Evolutionary conservation across 2,329 filamentous ascomycete species (phyloP), one percentile per base, ranked within the genome.

Genomic region (Exophiala sideris): DNA sequence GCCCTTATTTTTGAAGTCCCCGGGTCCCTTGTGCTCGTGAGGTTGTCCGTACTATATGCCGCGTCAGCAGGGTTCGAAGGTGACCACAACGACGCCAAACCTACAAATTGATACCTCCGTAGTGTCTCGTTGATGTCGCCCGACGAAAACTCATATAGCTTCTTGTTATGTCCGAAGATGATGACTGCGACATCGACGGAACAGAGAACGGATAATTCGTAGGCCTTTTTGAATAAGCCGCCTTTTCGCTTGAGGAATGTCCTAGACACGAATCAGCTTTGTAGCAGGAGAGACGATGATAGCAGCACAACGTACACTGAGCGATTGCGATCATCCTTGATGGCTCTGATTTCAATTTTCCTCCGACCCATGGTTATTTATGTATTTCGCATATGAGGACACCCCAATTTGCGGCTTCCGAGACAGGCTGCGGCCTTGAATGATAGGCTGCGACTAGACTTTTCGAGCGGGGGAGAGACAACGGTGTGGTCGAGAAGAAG

Each of bases 271-370:
- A 52, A 14, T 58, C 42, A 54, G 47, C 45, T 18, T 24, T 6
- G 42, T 34, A 24, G 50, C 41, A 21, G 24, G 12, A 45, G 34
- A 47, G 48, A 44, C 34, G 11, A 18, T 18, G 32, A 9, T 12
- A 21, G 50, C 29, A 40, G 48, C 52, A 36, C 32, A 32, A 79
- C 89, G 74, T 90, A 96, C 91, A 96, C 91, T 67, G 91, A 96
- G 71, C 91, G 90, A 71, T 96, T 96, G 68, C 91, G 85, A 75
- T 96, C 91, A 84, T 96, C 91, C 76, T 96, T 96, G 81, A 97
- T 97, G 65, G 92, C 90, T 77, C 96, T 96, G 80, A 99, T 97
- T 79, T 97, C 94, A 71, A 99, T 99, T 84, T 99, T 99, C 82
- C 94, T 86, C 74, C 94, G 87, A 73, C 94, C 94, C 94, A 99